phyloP scores from a whole-genome alignment of 2,329 filamentous ascomycete species.

The Coleophoma crateriformis region DNA sequence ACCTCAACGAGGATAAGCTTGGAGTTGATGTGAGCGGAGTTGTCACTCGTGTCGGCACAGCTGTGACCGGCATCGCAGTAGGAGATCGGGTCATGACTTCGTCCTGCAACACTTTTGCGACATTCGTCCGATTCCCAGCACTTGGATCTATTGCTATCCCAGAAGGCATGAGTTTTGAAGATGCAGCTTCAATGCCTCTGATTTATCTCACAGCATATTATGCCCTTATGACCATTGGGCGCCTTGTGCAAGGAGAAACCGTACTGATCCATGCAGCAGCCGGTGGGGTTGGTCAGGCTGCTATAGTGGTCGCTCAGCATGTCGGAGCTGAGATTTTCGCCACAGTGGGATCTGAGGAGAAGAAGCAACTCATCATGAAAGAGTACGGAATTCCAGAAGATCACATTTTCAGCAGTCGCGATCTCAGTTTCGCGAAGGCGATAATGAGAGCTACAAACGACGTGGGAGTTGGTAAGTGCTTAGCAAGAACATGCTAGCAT shows the following conservation, averaged over 20 bases:
- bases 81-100: constrained; percentile 8
- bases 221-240: constrained; percentile 6
- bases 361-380: constrained; percentile 22
- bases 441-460: constrained; percentile 13
- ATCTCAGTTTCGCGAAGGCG: constrained; percentile 27
- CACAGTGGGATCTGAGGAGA: constrained; percentile 8
- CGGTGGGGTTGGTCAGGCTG: constrained; percentile 24
- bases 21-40: constrained; percentile 25
- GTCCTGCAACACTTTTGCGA: constrained; percentile 8
- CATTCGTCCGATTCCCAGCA: constrained; percentile 18
- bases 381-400: constrained; percentile 29
- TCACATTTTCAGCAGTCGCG: constrained; percentile 31
- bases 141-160: constrained; percentile 3
- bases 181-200: constrained; percentile 13
- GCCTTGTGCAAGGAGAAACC: constrained; percentile 10
- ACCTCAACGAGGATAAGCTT: constrained; percentile 5
- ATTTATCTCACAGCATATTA: constrained; percentile 9
- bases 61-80: background rate
- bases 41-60: constrained; percentile 16
- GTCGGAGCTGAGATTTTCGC: constrained; percentile 20
- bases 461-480: constrained; percentile 13
- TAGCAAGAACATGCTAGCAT: background rate
- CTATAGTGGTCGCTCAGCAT: constrained; percentile 19
- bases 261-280: constrained; percentile 25
- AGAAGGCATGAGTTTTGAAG: constrained; percentile 3